Evolutionary conservation across 495 filamentous ascomycete species (phyloP), one percentile per base, ranked within the genome.

Genomic region (Neurospora sp.): DNA sequence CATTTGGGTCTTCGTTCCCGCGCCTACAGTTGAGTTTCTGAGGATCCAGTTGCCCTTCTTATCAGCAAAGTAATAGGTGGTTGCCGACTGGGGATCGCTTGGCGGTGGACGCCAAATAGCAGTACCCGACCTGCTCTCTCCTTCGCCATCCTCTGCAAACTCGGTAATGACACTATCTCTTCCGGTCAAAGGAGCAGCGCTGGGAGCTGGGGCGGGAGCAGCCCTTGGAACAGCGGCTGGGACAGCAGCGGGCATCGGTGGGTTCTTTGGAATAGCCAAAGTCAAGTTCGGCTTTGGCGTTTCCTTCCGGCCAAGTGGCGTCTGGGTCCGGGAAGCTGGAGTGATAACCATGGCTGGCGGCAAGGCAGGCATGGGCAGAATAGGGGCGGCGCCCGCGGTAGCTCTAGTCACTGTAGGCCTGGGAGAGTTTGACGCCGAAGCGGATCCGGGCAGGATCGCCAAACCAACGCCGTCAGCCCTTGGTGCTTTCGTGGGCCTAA

Each of bases 11-110:
- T 66, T 66, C 2, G 73, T 22, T 14, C 37, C 70, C 18, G 48
- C 40, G 2, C 72, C 31, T 7, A 78, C 77, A 27, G 78, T 73
- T 2, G 75, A 42, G 69, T 75, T 77, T 22, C 81, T 79, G 5
- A 84, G 75, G 14, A 84, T 79, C 85, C 84, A 86, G 73, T 85
- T 85, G 0, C 83, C 82, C 40, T 77, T 78, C 72, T 78, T 85
- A 73, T 87, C 82, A 38, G 83, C 83, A 70, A 83, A 78, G 48
- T 82, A 85, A 38, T 79, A 77, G 2, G 82, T 78, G 3, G 79
- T 78, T 14, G 82, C 82, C 2, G 83, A 82, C 12, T 77, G 75
- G 8, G 82, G 81, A 40, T 82, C 81, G 5, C 73, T 78, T 22
- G 79, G 75, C 14, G 83, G 81, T 8, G 82, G 84, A 9, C 83